These are phyloP conservation scores for Sporisorium scitamineum DNA, from an alignment of 1,284 basidiomycete species.

Conservation along the genomic window DNA sequence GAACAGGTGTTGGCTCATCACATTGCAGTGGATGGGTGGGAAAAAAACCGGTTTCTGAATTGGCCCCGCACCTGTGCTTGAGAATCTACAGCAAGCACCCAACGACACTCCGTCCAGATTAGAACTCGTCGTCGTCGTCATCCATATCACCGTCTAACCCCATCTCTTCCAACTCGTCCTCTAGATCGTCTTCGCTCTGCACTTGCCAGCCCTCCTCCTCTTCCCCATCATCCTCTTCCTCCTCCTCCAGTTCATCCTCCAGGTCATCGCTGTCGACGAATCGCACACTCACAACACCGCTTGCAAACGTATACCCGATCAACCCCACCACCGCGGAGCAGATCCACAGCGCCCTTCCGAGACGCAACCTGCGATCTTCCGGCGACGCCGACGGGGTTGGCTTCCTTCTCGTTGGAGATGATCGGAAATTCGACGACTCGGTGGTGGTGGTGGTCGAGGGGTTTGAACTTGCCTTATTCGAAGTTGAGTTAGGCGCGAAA, in stretches of 20 bases:
- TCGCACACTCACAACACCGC: conserved; percentile 60
- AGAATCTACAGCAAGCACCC: neutral
- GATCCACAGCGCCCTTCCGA: conserved; percentile 54
- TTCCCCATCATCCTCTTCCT: conserved; percentile 10
- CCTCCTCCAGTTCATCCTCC: neutral
- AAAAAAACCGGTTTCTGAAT: neutral
- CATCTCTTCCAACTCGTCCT: conserved; percentile 18
- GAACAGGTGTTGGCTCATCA: neutral
- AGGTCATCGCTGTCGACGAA: conserved; percentile 27
- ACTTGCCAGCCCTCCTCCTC: conserved; percentile 23
- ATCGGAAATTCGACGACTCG: neutral
- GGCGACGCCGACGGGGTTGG: conserved; percentile 7
- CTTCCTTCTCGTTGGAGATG: neutral
- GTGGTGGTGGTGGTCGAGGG: neutral
- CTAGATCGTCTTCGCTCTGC: conserved; percentile 27
- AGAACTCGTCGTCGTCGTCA: conserved; percentile 34
- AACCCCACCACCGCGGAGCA: conserved; percentile 54
- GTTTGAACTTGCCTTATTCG: conserved; percentile 42
- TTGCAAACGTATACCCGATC: conserved; percentile 56
- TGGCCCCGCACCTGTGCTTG: neutral
- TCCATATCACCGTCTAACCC: conserved; percentile 13
- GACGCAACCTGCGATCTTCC: conserved; percentile 36
- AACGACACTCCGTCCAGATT: neutral
- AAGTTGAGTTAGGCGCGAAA: neutral
- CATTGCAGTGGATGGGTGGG: neutral